Conservation (phyloP, 169 alveolate genomes). For the Cryptosporidium parvum region DNA sequence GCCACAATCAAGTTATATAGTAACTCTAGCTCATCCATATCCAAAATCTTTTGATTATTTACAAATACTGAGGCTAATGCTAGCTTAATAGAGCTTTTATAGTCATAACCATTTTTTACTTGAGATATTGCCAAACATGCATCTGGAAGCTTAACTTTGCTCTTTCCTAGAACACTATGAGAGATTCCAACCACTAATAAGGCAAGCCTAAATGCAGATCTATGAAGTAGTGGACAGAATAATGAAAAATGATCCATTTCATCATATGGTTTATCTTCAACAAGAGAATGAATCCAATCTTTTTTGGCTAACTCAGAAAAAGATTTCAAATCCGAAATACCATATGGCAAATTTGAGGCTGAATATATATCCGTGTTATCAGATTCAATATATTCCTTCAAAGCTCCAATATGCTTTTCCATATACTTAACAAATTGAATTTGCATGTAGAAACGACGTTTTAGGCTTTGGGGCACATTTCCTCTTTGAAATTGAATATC, state of each 20-base stretch:
- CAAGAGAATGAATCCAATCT: constrained; percentile 37
- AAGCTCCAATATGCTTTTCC: constrained; percentile 74
- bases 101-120: background rate
- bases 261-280: constrained; percentile 44
- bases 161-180: constrained; percentile 47
- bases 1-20: constrained; percentile 16
- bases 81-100: constrained; percentile 29
- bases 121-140: constrained; percentile 68
- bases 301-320: constrained; percentile 27
- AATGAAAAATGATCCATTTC: constrained; percentile 65
- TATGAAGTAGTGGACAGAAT: constrained; percentile 55
- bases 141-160: constrained; percentile 62
- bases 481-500: constrained; percentile 57
- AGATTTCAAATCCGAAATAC: constrained; percentile 31
- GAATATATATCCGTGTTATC: constrained; percentile 51
- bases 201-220: constrained; percentile 72
- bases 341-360: constrained; percentile 38
- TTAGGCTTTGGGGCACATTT: constrained; percentile 45
- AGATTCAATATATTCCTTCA: constrained; percentile 23
- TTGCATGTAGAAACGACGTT: constrained; percentile 46
- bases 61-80: constrained; percentile 60
- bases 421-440: constrained; percentile 62
- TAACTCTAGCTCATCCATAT: constrained; percentile 35
- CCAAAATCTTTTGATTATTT: constrained; percentile 39
- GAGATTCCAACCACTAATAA: constrained; percentile 62